Conservation (phyloP, 495 filamentous ascomycete species). For the Penicillium egyptiacum region DNA sequence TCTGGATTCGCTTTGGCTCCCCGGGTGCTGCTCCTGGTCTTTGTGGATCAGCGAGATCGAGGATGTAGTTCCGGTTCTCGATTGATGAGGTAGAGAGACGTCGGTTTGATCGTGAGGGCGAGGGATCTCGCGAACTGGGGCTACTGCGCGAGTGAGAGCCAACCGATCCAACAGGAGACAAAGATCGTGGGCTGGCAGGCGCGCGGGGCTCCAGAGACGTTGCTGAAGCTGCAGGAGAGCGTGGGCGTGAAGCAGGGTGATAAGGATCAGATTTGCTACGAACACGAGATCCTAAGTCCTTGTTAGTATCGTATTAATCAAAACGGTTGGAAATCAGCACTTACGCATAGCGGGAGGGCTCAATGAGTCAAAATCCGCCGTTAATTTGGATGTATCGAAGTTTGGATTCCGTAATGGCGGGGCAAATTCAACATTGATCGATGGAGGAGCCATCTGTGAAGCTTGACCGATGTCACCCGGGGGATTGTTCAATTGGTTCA, state of each 20-base stretch:
- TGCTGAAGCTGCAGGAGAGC: slow-evolving; percentile 44
- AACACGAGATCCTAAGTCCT: slow-evolving; percentile 53
- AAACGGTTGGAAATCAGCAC: slow-evolving; percentile 22
- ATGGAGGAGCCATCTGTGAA: slow-evolving; percentile 76
- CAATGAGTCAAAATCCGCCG: slow-evolving; percentile 69
- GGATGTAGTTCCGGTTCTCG: slow-evolving; percentile 83
- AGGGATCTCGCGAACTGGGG: slow-evolving; percentile 55
- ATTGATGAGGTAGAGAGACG: slow-evolving; percentile 89
- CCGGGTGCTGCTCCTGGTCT: slow-evolving; percentile 66
- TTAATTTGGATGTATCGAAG: slow-evolving; percentile 67
- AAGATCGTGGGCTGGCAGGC: slow-evolving; percentile 56
- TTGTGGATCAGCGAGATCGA: slow-evolving; percentile 85
- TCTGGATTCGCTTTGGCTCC: slow-evolving; percentile 77
- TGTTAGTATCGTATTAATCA: slow-evolving; percentile 20
- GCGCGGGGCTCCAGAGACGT: slow-evolving; percentile 48
- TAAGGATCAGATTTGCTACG: slow-evolving; percentile 76
- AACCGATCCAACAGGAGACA: slow-evolving; percentile 62
- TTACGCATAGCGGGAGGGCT: slow-evolving; percentile 84
- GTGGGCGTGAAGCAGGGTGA: slow-evolving; percentile 44
- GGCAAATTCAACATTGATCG: slow-evolving; percentile 92
- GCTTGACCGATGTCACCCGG: slow-evolving; percentile 64
- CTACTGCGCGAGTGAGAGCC: slow-evolving; percentile 40
- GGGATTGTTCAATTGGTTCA: slow-evolving; percentile 27
- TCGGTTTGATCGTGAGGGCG: slow-evolving; percentile 60
- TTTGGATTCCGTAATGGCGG: slow-evolving; percentile 73